Percentiles rank a stretch among this genome's conserved stretches.
These are phyloP conservation scores for Hypoxylon cercidicola DNA, from an alignment of 495 filamentous ascomycete genomes.

Conservation along the genomic window DNA sequence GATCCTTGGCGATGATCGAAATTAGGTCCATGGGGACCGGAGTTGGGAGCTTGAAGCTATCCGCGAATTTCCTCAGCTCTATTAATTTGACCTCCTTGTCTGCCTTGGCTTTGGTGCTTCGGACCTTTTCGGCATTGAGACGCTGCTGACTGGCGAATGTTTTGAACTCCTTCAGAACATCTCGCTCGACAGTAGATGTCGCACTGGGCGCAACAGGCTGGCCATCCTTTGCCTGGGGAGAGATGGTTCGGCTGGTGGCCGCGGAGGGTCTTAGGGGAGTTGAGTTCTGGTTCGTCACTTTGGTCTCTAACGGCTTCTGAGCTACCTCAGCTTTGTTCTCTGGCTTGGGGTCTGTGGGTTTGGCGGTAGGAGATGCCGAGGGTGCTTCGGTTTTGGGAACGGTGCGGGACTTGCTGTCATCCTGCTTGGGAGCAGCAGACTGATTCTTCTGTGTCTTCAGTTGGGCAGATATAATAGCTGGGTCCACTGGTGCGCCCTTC, in stretches of 20 bases:
- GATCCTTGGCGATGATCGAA: conserved; percentile 95
- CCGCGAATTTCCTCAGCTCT: conserved; percentile 93
- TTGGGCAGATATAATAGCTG: conserved; percentile 83
- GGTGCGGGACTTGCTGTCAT: conserved; percentile 51
- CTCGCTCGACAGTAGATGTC: conserved; percentile 78
- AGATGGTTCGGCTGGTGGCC: conserved; percentile 50
- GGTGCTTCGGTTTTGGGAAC: conserved; percentile 44
- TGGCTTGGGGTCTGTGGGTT: conserved; percentile 37
- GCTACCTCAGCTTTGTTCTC: conserved; percentile 45
- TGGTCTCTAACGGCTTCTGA: conserved; percentile 48
- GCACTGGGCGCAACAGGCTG: conserved; percentile 64
- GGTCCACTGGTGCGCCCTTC: conserved; percentile 77
- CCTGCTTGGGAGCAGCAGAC: conserved; percentile 53
- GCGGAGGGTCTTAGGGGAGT: conserved; percentile 45
- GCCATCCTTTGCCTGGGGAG: conserved; percentile 53
- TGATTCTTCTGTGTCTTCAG: conserved; percentile 63
- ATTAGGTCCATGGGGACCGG: conserved; percentile 93
- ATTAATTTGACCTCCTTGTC: conserved; percentile 91
- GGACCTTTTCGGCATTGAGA: conserved; percentile 73
- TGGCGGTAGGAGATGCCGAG: conserved; percentile 39
- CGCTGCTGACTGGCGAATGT: conserved; percentile 72
- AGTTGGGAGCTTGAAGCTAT: conserved; percentile 91
- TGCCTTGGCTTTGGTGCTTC: conserved; percentile 75
- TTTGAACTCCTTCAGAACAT: conserved; percentile 82
- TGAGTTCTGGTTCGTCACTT: conserved; percentile 44